phyloP scores from a whole-genome alignment of 31 red algal genomes.

The Asparagopsis taxiformis region DNA sequence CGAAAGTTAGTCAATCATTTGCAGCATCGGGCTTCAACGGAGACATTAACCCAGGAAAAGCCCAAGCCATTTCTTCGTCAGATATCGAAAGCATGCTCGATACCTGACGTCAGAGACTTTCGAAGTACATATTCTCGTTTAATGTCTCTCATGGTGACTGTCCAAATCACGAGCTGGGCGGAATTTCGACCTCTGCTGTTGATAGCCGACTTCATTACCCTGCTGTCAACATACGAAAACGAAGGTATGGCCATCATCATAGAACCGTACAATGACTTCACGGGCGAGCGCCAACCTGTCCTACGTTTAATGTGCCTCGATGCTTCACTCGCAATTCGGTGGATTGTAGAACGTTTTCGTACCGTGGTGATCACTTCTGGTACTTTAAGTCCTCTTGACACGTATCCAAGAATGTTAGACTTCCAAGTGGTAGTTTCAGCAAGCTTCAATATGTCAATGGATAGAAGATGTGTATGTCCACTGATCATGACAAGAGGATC shows the following conservation, averaged over 20 bases:
- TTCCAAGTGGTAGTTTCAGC: constrained; percentile 76
- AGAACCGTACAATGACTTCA: constrained; percentile 89
- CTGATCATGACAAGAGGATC: constrained; percentile 84
- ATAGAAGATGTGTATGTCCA: constrained; percentile 84
- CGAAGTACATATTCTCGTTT: constrained; percentile 59
- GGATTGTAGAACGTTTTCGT: constrained; percentile 79
- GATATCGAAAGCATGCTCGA: constrained; percentile 29
- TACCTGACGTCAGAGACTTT: constrained; percentile 48
- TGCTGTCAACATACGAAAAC: constrained; percentile 79
- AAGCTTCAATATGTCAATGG: constrained; percentile 83
- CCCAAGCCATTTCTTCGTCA: constrained; percentile 52
- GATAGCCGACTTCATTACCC: constrained; percentile 82
- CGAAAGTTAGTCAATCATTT: constrained; percentile 52
- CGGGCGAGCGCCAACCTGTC: constrained; percentile 78
- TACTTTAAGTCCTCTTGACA: constrained; percentile 84
- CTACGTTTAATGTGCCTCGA: constrained; percentile 87
- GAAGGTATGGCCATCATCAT: constrained; percentile 81
- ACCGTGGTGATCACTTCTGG: constrained; percentile 93
- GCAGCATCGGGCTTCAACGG: constrained; percentile 40
- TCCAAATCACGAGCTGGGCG: constrained; percentile 66
- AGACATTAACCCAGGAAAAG: constrained; percentile 51
- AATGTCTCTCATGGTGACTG: constrained; percentile 63
- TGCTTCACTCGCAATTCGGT: constrained; percentile 82
- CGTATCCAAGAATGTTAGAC: constrained; percentile 83
- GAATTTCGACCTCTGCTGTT: constrained; percentile 69